These are phyloP conservation scores for Candida ulmi DNA, from an alignment of 805 yeast species.

Conservation along the genomic window DNA sequence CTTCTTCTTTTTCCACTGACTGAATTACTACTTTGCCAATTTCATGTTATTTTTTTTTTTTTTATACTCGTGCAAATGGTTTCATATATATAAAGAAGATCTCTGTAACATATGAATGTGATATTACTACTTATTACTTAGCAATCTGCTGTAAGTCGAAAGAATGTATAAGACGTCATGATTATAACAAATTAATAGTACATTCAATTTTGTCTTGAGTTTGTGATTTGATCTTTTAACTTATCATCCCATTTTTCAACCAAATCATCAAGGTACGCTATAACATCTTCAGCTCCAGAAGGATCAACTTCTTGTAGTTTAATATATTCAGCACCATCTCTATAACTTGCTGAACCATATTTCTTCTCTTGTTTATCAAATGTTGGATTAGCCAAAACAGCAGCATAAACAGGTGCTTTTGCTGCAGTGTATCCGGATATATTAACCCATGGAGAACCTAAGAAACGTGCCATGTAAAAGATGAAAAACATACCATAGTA, in stretches of 20 bases:
- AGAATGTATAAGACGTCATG: too few relatives aligned
- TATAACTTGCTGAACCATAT: conserved; percentile 68
- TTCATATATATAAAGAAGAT: not conserved
- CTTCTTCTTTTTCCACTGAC: too few relatives aligned
- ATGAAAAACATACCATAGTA: conserved; percentile 80
- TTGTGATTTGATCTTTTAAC: conserved; percentile 66
- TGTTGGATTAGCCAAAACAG: conserved; percentile 44
- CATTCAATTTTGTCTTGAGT: conserved; percentile 16
- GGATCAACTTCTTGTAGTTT: conserved; percentile 49
- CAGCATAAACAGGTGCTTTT: conserved; percentile 73
- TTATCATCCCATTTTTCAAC: conserved; percentile 68
- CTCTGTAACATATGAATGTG: not conserved
- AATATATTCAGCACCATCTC: conserved; percentile 61
- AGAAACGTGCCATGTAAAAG: conserved; percentile 74
- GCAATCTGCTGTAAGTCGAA: too few relatives aligned
- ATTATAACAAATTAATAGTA: too few relatives aligned
- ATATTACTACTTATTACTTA: too few relatives aligned
- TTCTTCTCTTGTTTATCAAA: conserved; percentile 44
- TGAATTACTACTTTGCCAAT: too few relatives aligned
- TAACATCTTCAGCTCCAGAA: conserved; percentile 64
- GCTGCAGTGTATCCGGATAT: conserved; percentile 88
- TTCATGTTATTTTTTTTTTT: too few relatives aligned
- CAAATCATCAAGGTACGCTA: conserved; percentile 52
- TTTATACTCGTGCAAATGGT: not conserved
- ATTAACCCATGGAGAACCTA: conserved; percentile 87